Evolutionary conservation across 116 monocot genomes (phyloP).

Genomic region (Dioscorea cayenensis): DNA sequence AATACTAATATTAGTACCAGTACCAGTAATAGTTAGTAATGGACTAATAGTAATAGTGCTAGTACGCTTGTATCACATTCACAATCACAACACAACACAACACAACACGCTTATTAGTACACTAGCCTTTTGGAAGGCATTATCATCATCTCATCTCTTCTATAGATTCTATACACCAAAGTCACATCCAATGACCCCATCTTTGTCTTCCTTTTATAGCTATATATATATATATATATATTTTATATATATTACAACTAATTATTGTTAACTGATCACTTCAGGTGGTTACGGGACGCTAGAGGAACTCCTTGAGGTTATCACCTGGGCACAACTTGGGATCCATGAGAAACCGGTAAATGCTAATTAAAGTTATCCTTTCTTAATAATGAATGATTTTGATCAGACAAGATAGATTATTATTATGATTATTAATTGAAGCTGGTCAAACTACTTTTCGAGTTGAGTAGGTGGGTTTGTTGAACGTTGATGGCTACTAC

Average conservation of each 20-base stretch:
- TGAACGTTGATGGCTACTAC: constrained; percentile 73
- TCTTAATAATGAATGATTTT: no score
- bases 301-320: constrained; percentile 60
- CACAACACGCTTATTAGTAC: background rate
- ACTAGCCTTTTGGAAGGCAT: background rate
- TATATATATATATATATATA: no score
- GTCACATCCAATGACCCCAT: no score
- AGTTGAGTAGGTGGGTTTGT: constrained; percentile 43
- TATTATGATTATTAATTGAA: no score
- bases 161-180: background rate
- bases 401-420: no score
- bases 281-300: constrained; percentile 64
- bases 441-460: background rate
- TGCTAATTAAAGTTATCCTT: background rate
- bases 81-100: background rate
- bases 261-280: background rate
- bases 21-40: no score
- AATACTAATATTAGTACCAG: no score
- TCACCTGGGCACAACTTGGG: constrained; percentile 42
- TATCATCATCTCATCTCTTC: no score
- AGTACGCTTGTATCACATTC: no score
- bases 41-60: no score
- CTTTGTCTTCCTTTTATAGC: no score
- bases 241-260: background rate
- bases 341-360: constrained; percentile 39